Percentiles rank a stretch among this genome's conserved stretches.
These are phyloP conservation scores for Dalbergia cochinchinensis DNA, from an alignment of 306 rosid genomes.

Conservation along the genomic window DNA sequence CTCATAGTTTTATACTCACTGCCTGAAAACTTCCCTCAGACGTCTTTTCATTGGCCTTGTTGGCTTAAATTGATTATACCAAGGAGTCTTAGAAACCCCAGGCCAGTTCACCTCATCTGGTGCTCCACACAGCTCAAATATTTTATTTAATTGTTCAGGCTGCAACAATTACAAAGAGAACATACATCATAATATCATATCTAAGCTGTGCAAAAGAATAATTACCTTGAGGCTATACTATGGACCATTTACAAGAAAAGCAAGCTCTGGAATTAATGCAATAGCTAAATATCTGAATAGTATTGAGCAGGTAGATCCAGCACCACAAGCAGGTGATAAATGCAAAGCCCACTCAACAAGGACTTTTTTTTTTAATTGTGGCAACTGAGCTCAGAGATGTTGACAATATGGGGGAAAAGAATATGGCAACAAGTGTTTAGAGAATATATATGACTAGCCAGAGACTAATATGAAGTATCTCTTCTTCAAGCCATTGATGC, in stretches of 20 bases:
- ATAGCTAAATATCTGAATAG: too few relatives aligned
- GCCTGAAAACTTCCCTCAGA: conserved; percentile 65
- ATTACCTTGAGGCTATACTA: conserved; percentile 5
- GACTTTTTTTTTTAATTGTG: too few relatives aligned
- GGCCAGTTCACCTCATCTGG: conserved; percentile 84
- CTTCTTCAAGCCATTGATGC: too few relatives aligned
- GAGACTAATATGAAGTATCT: too few relatives aligned
- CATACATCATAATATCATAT: conserved; percentile 15
- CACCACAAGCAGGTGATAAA: too few relatives aligned
- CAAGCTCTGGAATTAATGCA: too few relatives aligned
- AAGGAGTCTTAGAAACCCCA: conserved; percentile 68
- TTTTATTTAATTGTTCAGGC: conserved; percentile 80
- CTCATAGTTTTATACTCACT: conserved; percentile 55
- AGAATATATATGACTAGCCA: too few relatives aligned
- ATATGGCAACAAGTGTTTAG: too few relatives aligned
- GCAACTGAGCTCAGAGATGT: too few relatives aligned
- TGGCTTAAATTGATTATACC: conserved; percentile 74
- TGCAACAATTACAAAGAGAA: conserved; percentile 44
- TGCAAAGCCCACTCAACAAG: too few relatives aligned
- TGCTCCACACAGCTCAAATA: conserved; percentile 80
- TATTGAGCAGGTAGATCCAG: too few relatives aligned
- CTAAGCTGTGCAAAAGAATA: conserved; percentile 2
- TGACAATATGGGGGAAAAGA: too few relatives aligned
- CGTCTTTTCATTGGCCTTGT: conserved; percentile 74
- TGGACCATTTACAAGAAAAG: neutral